Percentiles rank a stretch among this genome's conserved stretches.
phyloP scores from a whole-genome alignment of 176 grass and related monocot genomes.

The Eremochloa ophiuroides region DNA sequence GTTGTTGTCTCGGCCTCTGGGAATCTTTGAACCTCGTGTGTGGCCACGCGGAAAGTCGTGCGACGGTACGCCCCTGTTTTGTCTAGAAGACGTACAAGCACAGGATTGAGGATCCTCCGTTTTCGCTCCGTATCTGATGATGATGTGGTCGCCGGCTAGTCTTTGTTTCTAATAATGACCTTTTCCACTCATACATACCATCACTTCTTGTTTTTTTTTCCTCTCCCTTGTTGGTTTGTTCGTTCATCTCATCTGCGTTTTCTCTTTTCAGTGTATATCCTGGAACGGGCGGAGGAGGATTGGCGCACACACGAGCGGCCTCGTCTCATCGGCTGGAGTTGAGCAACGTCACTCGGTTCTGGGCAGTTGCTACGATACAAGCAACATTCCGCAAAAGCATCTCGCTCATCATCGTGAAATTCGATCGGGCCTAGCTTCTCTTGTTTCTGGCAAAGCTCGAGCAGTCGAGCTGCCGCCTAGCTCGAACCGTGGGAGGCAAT shows the following conservation, averaged over 20 bases:
- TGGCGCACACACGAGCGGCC: neutral
- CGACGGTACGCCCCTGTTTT: neutral
- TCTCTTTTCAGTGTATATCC: too few species aligned
- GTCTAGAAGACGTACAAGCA: neutral
- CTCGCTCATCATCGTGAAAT: too few species aligned
- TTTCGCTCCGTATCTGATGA: too few species aligned
- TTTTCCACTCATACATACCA: too few species aligned
- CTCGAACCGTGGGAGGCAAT: neutral
- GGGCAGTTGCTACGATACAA: too few species aligned
- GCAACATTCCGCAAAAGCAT: too few species aligned
- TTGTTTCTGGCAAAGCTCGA: too few species aligned
- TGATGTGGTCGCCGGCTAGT: neutral
- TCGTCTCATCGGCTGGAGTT: neutral
- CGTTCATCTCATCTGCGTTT: too few species aligned
- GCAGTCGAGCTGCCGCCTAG: neutral
- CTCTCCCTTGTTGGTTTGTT: neutral
- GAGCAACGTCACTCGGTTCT: neutral
- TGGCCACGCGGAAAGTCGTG: neutral
- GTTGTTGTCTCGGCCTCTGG: neutral
- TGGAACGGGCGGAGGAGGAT: too few species aligned
- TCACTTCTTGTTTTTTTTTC: neutral
- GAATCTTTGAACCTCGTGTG: neutral
- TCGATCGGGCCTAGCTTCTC: neutral
- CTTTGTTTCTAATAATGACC: too few species aligned
- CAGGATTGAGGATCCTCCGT: neutral